Conservation (phyloP, 371 early-diverging fungal species). For the Globomyces sp. region DNA sequence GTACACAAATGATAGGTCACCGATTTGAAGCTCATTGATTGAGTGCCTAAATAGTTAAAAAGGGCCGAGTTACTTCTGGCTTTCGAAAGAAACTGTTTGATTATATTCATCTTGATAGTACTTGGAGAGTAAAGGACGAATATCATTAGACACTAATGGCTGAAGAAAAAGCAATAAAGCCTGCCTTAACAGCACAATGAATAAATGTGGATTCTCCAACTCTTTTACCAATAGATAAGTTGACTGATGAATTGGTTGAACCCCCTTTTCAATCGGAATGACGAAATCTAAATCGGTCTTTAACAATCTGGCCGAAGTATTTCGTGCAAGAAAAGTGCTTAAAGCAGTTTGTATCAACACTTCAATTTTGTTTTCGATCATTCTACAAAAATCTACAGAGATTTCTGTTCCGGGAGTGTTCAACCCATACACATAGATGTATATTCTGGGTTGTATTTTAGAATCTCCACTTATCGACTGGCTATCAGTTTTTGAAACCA, state of each 20-base stretch:
- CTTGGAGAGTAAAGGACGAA: slow-evolving; percentile 46
- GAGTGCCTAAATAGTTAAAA: slow-evolving; percentile 13
- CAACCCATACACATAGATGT: slow-evolving; percentile 72
- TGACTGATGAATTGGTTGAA: slow-evolving; percentile 9
- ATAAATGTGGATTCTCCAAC: slow-evolving; percentile 57
- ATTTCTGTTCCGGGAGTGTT: slow-evolving; percentile 63
- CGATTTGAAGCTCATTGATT: slow-evolving; percentile 35
- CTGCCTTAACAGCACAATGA: slow-evolving; percentile 66
- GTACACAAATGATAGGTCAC: slow-evolving; percentile 65
- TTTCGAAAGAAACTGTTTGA: slow-evolving; percentile 17
- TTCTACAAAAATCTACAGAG: slow-evolving; percentile 62
- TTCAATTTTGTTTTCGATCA: slow-evolving; percentile 62
- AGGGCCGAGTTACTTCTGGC: too few relatives aligned
- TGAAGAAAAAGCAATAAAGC: slow-evolving; percentile 54
- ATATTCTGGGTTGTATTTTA: slow-evolving; percentile 3
- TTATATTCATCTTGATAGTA: slow-evolving; percentile 55
- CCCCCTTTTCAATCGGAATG: slow-evolving; percentile 28
- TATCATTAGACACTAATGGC: slow-evolving; percentile 57
- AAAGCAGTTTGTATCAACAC: slow-evolving; percentile 65
- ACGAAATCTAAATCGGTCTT: slow-evolving; percentile 56
- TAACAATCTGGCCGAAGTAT: slow-evolving; percentile 64
- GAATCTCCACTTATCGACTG: neutral
- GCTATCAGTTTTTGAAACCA: too few relatives aligned
- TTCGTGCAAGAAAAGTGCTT: slow-evolving; percentile 67
- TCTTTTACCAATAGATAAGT: neutral